Percentiles rank a stretch among this genome's conserved stretches.
Conservation (phyloP, 805 yeast genomes). For the Wickerhamomyces pijperi region DNA sequence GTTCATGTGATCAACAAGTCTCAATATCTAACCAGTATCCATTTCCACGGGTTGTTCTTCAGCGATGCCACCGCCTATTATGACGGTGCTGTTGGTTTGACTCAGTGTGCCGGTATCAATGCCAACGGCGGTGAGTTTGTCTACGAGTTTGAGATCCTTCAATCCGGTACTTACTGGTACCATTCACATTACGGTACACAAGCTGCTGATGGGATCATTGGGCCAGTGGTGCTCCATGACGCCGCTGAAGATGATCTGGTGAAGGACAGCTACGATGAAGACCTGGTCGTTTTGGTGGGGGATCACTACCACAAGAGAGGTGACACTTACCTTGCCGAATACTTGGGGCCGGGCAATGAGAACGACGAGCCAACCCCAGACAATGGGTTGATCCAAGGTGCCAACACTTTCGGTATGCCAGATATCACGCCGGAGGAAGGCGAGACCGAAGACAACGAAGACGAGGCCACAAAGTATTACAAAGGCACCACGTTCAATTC, state of each 20-base stretch:
- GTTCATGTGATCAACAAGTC: constrained; percentile 29
- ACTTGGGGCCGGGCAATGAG: constrained; percentile 29
- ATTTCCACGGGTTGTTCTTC: constrained; percentile 40
- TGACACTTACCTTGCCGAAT: constrained; percentile 19
- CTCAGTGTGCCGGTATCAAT: constrained; percentile 35
- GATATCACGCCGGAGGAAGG: constrained; percentile 2
- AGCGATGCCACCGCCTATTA: constrained; percentile 30
- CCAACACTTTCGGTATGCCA: constrained; percentile 19
- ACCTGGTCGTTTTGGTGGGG: constrained; percentile 29
- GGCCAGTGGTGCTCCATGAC: constrained; percentile 38
- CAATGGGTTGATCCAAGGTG: constrained; percentile 31
- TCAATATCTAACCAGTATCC: constrained; percentile 32
- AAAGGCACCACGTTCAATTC: constrained; percentile 10
- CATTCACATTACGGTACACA: constrained; percentile 41
- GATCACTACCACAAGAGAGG: constrained; percentile 37
- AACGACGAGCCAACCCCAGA: constrained; percentile 41
- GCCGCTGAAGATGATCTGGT: constrained; percentile 23
- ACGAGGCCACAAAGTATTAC: constrained; percentile 9
- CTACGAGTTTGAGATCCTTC: constrained; percentile 28
- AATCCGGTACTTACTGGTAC: constrained; percentile 46
- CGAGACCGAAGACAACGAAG: background rate
- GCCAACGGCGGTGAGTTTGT: constrained; percentile 26
- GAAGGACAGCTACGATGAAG: constrained; percentile 32
- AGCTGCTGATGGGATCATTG: constrained; percentile 36
- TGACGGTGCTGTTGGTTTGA: constrained; percentile 41